Base-by-base conservation (phyloP, 2,329 filamentous ascomycete species). In the Fusarium haematococcum region DNA sequence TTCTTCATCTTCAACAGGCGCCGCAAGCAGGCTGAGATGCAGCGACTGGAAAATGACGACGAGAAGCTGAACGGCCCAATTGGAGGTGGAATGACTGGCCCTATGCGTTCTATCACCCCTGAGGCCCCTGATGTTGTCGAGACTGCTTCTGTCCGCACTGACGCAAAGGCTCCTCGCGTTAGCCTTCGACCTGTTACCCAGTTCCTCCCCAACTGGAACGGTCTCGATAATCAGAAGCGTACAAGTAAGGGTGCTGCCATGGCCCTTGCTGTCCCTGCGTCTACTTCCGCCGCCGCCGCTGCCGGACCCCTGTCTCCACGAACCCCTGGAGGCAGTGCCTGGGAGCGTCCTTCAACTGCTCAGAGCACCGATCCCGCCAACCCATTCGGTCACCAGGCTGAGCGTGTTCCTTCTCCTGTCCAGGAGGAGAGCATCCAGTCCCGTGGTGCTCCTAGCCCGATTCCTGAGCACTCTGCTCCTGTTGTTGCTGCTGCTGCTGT, bases 141-240 rank as follows among this genome's bases (percentile, higher is more conserved):
- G 39, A 74, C 69, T 14, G 62, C 67, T 10, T 70, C 74, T 11
- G 45, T 70, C 54, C 72, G 82, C 84, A 65, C 85, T 81, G 75
- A 88, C 85, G 71, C 84, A 81, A 72, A 86, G 87, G 92, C 95
- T 52, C 95, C 95, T n/a, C 92, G 92, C 71, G 88, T 98, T 70
- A 97, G 94, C 79, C 88, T 98, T 63, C 92, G 95, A 59, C 95
- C 95, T 4, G 90, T 97, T 58, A 96, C 94, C 45, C 91, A 97
- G 78, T 95, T 98, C 83, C 88, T 94, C 43, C 93, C 94, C 6
- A 91, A 90, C 79, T 88, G 78, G 75, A 83, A 82, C 64, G 78
- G 84, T 4, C 78, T 85, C 9, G 88, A 89, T 64, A 86, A 87
- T 78, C 87, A 89, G 68, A 86, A 88, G 79, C 84, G 86, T 60